Percentiles rank a stretch among this genome's conserved stretches.
Conservation (phyloP, 1,139 yeast genomes). For the Scheffersomyces insectosa region DNA sequence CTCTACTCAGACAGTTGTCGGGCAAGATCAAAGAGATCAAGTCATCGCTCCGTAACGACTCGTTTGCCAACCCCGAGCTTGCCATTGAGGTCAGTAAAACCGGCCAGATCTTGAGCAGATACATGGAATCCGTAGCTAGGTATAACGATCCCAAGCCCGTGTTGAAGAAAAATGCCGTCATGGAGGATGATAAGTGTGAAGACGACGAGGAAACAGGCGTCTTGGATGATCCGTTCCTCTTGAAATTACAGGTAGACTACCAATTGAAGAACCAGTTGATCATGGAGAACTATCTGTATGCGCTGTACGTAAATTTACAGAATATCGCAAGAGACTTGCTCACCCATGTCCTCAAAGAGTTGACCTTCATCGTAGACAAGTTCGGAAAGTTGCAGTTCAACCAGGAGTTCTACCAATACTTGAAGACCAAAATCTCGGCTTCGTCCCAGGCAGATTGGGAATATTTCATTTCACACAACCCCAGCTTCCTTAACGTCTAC, state of each 20-base stretch:
- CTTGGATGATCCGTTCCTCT: slow-evolving; percentile 45
- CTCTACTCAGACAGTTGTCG: slow-evolving; percentile 36
- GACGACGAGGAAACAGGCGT: slow-evolving; percentile 24
- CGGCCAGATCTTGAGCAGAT: slow-evolving; percentile 35
- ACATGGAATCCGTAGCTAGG: slow-evolving; percentile 34
- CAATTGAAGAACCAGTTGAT: slow-evolving; percentile 45
- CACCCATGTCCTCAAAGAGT: slow-evolving; percentile 41
- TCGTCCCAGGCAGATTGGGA: slow-evolving; percentile 40
- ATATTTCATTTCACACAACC: slow-evolving; percentile 36
- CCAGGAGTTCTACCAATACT: slow-evolving; percentile 22
- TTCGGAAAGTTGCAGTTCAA: slow-evolving; percentile 31
- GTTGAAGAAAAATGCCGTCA: slow-evolving; percentile 20
- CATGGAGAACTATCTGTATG: slow-evolving; percentile 46
- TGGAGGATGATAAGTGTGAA: slow-evolving; percentile 17
- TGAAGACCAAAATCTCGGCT: slow-evolving; percentile 21
- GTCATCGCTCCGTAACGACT: slow-evolving; percentile 42
- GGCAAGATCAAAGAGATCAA: slow-evolving; percentile 46
- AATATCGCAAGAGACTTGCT: slow-evolving; percentile 45
- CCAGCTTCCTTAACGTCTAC: slow-evolving; percentile 38
- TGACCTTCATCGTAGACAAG: slow-evolving; percentile 33
- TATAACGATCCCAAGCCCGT: slow-evolving; percentile 33
- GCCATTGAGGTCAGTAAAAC: slow-evolving; percentile 42
- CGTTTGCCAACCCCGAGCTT: slow-evolving; percentile 41
- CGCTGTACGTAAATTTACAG: slow-evolving; percentile 45
- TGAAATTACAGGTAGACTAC: slow-evolving; percentile 42